Base-by-base conservation (phyloP, 805 yeast species). In the Schwanniomyces occidentalis region DNA sequence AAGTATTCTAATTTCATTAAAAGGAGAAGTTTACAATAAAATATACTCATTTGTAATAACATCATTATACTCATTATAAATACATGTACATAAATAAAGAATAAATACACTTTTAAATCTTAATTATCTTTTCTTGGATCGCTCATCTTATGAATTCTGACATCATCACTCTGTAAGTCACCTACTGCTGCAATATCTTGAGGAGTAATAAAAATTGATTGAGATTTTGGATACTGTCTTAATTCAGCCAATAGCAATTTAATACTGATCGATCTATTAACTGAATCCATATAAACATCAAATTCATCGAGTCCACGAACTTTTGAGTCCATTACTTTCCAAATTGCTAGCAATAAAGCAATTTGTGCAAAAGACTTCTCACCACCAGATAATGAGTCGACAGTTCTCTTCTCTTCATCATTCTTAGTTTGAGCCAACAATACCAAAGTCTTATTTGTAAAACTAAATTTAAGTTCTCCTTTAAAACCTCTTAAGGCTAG, bases 221-320 rank as follows among this genome's bases (percentile, higher is more conserved):
- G 99, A 0, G 90, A 79, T 41, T 79, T 73, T 0, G 82, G 73
- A 37, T 78, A 75, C 30, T 72, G 71, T 6, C 79, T 61, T 19
- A 90, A 73, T 45, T 87, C 85, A 16, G 75, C 74, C 30, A 89
- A 65, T 54, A 93, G 80, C 42, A 90, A 61, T 30, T 76, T 71
- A 54, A 93, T 78, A 41, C 95, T 88, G 34, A 85, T 76, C 28
- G 82, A 73, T 45, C 99, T 74, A 54, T 90, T 89, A 12, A 88
- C 86, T 31, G 88, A 87, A 58, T 93, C 99, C 99, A 93, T 93
- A 52, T 82, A 93, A 14, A 93, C 99, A 62, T 93, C 99, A 57
- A 85, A 93, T 59, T 93, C 99, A 61, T 93, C 99, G 40, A 93
- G 65, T 0, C 97, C 97, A 40, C 95, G 76, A 13, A 93, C 75